These are phyloP conservation scores for Lachancea sp. DNA, from an alignment of 805 yeast genomes.

Conservation along the genomic window DNA sequence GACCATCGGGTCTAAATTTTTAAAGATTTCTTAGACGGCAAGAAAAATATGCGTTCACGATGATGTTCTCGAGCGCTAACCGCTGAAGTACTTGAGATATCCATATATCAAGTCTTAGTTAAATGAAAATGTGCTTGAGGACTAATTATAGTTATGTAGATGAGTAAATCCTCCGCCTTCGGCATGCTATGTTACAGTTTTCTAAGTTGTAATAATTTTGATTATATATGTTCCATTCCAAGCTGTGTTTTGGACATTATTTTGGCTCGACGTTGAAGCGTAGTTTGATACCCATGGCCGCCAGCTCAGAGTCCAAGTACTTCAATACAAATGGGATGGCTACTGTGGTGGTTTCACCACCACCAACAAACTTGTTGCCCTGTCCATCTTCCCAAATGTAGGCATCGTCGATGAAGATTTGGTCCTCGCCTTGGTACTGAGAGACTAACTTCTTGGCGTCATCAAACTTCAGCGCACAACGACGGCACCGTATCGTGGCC, in stretches of 20 bases:
- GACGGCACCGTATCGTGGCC: slow-evolving; percentile 78
- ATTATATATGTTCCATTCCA: no score
- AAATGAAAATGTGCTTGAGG: background rate
- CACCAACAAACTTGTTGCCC: slow-evolving; percentile 87
- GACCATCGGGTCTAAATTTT: background rate
- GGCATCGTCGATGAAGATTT: slow-evolving; percentile 52
- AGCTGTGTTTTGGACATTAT: slow-evolving; percentile 16
- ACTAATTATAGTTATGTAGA: background rate
- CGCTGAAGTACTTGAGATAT: no score
- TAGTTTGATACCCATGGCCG: slow-evolving; percentile 97
- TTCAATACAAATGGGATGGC: slow-evolving; percentile 95
- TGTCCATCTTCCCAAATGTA: slow-evolving; percentile 97
- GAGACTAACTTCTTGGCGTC: slow-evolving; percentile 40
- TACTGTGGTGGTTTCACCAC: slow-evolving; percentile 87
- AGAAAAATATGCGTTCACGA: background rate
- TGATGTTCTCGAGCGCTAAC: background rate
- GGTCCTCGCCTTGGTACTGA: slow-evolving; percentile 28
- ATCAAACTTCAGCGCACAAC: slow-evolving; percentile 74
- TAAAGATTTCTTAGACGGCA: no score
- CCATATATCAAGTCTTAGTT: background rate
- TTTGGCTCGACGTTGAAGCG: slow-evolving; percentile 76
- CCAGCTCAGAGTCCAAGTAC: slow-evolving; percentile 87
- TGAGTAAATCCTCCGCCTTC: background rate
- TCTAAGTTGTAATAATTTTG: no score
- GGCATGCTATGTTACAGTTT: no score